Percentiles rank a stretch among this genome's conserved stretches.
Evolutionary conservation across 2,329 filamentous ascomycete genomes (phyloP).

Genomic region (Colletotrichum graminicola): DNA sequence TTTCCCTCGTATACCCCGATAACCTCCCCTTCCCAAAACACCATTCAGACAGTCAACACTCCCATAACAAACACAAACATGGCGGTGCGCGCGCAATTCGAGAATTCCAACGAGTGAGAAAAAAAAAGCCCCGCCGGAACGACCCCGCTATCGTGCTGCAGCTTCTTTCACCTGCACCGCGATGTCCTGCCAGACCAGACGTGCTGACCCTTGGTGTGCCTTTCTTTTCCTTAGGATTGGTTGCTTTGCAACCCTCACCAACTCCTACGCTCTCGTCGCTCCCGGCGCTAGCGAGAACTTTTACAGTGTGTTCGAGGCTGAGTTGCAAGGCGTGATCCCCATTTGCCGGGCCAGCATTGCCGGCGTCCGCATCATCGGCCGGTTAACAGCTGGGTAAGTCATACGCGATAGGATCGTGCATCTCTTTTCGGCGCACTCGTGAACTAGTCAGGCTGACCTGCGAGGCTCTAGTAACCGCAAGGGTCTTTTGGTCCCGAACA

Average conservation of each 20-base stretch:
- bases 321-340: slow-evolving; percentile 96
- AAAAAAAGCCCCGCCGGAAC: slow-evolving; percentile 46
- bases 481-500: slow-evolving; percentile 94
- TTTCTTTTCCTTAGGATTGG: slow-evolving; percentile 77
- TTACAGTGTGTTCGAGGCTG: slow-evolving; percentile 98
- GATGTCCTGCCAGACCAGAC: slow-evolving; percentile 18
- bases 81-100: slow-evolving; percentile 81
- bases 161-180: slow-evolving; percentile 39
- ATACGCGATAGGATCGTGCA: background rate
- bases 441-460: slow-evolving; percentile 35
- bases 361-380: slow-evolving; percentile 94
- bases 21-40: background rate
- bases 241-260: slow-evolving; percentile 96
- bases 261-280: slow-evolving; percentile 95
- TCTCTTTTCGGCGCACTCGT: background rate
- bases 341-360: slow-evolving; percentile 98
- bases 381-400: slow-evolving; percentile 87
- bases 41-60: slow-evolving; percentile 8
- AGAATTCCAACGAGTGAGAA: slow-evolving; percentile 89
- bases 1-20: background rate
- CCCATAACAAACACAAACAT: slow-evolving; percentile 56
- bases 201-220: slow-evolving; percentile 42
- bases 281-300: slow-evolving; percentile 98
- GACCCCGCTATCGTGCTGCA: slow-evolving; percentile 43
- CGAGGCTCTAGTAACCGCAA: slow-evolving; percentile 80